A percentile compares a stretch with the other conserved stretches of the same genome.
These are phyloP conservation scores for Chimonanthus salicifolius DNA, from an alignment of 164 flowering plant genomes.

Conservation along the genomic window DNA sequence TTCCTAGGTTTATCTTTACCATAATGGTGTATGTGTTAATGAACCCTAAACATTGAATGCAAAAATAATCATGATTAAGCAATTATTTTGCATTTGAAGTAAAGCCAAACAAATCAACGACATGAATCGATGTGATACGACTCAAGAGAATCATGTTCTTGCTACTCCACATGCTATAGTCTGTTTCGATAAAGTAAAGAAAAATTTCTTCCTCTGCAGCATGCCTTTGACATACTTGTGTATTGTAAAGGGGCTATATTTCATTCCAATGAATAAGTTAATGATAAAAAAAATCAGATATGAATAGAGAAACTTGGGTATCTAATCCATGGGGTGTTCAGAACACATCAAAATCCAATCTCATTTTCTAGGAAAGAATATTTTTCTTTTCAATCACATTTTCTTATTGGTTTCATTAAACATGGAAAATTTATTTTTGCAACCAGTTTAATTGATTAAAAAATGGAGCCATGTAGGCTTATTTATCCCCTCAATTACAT, in stretches of 20 bases:
- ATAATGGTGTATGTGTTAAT: no score
- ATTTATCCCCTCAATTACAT: conserved; percentile 10
- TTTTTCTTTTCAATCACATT: neutral
- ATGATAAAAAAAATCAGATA: neutral
- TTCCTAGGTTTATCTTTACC: neutral
- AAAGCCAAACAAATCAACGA: no score
- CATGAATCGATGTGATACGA: no score
- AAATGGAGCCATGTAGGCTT: neutral
- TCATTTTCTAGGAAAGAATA: no score
- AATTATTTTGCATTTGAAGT: no score
- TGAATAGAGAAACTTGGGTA: neutral
- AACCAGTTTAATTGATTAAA: conserved; percentile 5
- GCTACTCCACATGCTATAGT: no score
- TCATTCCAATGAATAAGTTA: neutral
- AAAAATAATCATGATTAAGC: neutral
- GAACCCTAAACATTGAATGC: neutral
- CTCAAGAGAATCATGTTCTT: no score
- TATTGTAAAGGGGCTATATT: neutral
- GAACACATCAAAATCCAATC: neutral
- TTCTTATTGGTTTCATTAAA: neutral
- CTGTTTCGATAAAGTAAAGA: no score
- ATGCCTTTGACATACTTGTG: neutral
- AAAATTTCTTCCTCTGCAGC: neutral
- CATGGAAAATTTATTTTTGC: neutral
- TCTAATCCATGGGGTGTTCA: neutral